Percentiles rank a stretch among this genome's conserved stretches.
Conservation (phyloP, 345 rosid genomes). For the Corymbia maculata region DNA sequence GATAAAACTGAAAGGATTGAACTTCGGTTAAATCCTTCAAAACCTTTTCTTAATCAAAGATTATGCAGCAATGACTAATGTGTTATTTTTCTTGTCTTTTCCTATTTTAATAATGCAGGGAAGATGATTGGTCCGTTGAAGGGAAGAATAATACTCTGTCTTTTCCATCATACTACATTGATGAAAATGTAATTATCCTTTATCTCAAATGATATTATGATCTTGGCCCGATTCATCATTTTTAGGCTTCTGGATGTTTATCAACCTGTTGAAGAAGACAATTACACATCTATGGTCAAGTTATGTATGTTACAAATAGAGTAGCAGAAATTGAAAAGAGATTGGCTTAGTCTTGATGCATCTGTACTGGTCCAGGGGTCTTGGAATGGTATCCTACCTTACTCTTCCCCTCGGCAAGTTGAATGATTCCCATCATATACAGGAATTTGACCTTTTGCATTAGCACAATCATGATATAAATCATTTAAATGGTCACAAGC, state of each 20-base stretch:
- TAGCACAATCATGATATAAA: not conserved
- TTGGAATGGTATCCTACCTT: not conserved
- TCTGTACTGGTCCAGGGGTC: not conserved
- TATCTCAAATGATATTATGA: not conserved
- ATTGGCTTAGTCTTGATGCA: not conserved
- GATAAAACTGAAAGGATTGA: not conserved
- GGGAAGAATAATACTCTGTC: constrained; percentile 62
- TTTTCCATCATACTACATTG: constrained; percentile 88
- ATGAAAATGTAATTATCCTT: constrained; percentile 76
- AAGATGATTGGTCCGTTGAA: constrained; percentile 74
- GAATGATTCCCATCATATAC: not conserved
- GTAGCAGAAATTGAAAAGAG: not conserved
- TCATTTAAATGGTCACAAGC: not conserved
- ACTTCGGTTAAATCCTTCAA: not conserved
- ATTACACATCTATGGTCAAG: not conserved
- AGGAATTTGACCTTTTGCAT: not conserved
- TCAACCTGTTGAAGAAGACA: not conserved
- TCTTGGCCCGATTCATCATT: not conserved
- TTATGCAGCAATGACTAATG: not conserved
- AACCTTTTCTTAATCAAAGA: not conserved
- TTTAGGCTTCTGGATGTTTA: not conserved
- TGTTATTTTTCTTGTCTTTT: not conserved
- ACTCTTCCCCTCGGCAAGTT: not conserved
- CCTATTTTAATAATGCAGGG: constrained; percentile 50
- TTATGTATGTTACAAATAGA: not conserved